Base-by-base conservation (phyloP, 345 rosid species). In the Aquilaria sinensis region DNA sequence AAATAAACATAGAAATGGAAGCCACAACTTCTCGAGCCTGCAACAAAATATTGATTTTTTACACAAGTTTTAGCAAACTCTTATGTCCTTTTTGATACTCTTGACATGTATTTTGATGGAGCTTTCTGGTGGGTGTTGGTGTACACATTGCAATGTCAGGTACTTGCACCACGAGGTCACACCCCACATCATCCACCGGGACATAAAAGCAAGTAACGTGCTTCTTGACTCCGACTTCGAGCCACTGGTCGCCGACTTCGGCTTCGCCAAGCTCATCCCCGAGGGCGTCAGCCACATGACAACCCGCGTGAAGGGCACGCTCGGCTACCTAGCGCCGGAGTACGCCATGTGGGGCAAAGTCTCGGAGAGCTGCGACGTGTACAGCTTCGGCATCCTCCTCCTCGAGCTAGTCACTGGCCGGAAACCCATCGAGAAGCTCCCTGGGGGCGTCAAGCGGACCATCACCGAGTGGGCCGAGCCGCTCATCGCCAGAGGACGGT, bases 391-490 rank as follows among this genome's bases (percentile, higher is more conserved):
- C 29, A 83, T 92, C 74, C 81, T 92, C 33, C 73, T 92, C 8
- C 83, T 92, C 0, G 98, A 87, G 65, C 74, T 87, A 3, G 53
- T 85, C 31, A 89, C 89, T 0, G 96, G 96, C 8, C 72, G 87
- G 51, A 92, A 89, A 53, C 96, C 96, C 14, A 79, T 85, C 2
- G 96, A 87, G 33, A 92, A 59, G 80, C 74, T 82, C 50, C 86
- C 86, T 1, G 83, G 84, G 37, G 88, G 90, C 0, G 71, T 83
- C 1, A 92, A 85, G 61, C 74, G 82, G 63, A 82, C 92, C 0
- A 79, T 92, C 32, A 81, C 91, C 1, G 93, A 87, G 62, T 89
- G 96, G 98, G 96, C 81, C 0, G 89, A 89, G 63, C 96, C 91
- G 9, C 48, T 82, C 54, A 85, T 84, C 5, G 33, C 56, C 2